phyloP scores from a whole-genome alignment of 208 protist genomes.

The Spongospora subterranea region DNA sequence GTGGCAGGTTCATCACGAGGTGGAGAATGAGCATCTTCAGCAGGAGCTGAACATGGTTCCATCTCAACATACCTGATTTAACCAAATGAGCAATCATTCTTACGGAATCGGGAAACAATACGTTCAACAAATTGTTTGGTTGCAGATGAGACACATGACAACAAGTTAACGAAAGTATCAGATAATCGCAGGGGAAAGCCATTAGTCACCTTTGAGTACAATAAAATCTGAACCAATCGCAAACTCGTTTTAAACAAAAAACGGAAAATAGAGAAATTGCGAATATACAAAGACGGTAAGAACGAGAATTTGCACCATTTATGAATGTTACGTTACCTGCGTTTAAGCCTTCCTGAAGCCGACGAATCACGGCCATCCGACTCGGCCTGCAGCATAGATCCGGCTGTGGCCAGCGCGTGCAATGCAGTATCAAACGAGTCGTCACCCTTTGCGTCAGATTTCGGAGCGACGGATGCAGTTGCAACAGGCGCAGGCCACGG shows the following conservation, averaged over 20 bases:
- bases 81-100: too few species aligned
- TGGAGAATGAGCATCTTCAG: neutral
- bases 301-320: neutral
- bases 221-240: too few species aligned
- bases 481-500: neutral
- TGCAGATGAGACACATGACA: too few species aligned
- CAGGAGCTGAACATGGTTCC: neutral
- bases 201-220: too few species aligned
- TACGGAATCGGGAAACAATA: too few species aligned
- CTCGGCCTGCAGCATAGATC: slow-evolving; percentile 2
- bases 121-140: too few species aligned
- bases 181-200: too few species aligned
- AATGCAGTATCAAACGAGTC: neutral
- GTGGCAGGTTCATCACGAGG: neutral
- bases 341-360: neutral
- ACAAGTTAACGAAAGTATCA: too few species aligned
- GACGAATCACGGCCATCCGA: neutral
- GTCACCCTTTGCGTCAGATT: neutral
- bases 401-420: slow-evolving; percentile 28
- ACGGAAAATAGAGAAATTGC: neutral
- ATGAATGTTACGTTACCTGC: neutral
- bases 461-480: neutral
- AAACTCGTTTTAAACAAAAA: neutral
- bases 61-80: too few species aligned
- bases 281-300: neutral